These are phyloP conservation scores for Kwoniella europaea DNA, from an alignment of 768 basidiomycete species.

Conservation along the genomic window DNA sequence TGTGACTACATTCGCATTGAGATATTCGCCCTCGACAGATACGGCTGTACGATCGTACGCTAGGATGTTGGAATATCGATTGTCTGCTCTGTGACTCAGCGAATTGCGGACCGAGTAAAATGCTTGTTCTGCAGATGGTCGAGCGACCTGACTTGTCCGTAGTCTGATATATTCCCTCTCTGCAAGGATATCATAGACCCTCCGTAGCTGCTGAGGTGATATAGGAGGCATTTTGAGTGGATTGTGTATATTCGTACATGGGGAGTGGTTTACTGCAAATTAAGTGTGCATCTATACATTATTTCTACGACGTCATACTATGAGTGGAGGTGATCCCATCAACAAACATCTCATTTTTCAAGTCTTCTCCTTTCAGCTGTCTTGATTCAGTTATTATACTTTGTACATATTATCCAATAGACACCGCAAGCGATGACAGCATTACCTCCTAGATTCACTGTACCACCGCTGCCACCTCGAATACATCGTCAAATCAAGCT, in stretches of 20 bases:
- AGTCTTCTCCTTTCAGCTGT: background rate
- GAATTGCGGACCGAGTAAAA: constrained; percentile 50
- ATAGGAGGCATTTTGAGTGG: constrained; percentile 37
- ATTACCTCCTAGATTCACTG: constrained; percentile 46
- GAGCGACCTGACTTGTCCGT: background rate
- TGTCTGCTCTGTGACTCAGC: constrained; percentile 23
- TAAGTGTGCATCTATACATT: background rate
- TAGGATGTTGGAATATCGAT: constrained; percentile 54
- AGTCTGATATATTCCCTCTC: constrained; percentile 14
- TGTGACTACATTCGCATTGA: constrained; percentile 57
- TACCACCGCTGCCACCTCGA: constrained; percentile 51
- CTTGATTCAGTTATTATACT: background rate
- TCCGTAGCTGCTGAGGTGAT: constrained; percentile 22
- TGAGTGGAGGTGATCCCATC: constrained; percentile 13
- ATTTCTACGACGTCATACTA: background rate
- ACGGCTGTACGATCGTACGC: constrained; percentile 57
- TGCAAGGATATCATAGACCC: constrained; percentile 18
- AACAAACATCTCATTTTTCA: background rate
- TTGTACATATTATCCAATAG: background rate
- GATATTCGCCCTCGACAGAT: constrained; percentile 41
- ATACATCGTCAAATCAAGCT: constrained; percentile 48
- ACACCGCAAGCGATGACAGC: constrained; percentile 5
- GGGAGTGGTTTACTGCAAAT: background rate
- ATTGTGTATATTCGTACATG: background rate
- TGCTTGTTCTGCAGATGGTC: constrained; percentile 10